Evolutionary conservation across 768 basidiomycete species (phyloP).

Genomic region (Cyathus striatus): DNA sequence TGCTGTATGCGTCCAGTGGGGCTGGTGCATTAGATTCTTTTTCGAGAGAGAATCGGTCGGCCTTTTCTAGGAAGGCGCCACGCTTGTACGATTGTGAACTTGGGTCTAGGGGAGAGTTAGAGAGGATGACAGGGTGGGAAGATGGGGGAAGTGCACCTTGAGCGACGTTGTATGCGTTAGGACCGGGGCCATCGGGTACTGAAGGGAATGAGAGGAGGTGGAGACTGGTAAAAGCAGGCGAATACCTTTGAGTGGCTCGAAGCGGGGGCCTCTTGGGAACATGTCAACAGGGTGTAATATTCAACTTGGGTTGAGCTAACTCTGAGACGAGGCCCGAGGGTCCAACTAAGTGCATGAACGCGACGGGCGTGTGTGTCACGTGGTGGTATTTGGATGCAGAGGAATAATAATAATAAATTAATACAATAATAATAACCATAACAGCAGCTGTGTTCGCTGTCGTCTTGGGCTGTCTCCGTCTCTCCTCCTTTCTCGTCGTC

Average conservation of each 20-base stretch:
- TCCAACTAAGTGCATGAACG: neutral
- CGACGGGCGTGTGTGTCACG: neutral
- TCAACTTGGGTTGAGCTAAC: neutral
- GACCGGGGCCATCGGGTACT: conserved; percentile 51
- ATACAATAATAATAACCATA: too few species aligned
- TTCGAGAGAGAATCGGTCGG: conserved; percentile 45
- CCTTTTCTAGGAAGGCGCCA: conserved; percentile 54
- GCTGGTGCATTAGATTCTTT: conserved; percentile 29
- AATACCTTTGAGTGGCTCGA: conserved; percentile 33
- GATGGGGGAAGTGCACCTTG: conserved; percentile 22
- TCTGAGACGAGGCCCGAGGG: neutral
- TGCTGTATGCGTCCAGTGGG: neutral
- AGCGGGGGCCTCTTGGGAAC: conserved; percentile 47
- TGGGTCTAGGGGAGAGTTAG: conserved; percentile 42
- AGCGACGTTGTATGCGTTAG: conserved; percentile 39
- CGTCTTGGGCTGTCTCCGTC: neutral
- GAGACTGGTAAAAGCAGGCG: neutral
- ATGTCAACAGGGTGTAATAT: conserved; percentile 16
- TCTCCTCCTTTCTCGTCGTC: neutral
- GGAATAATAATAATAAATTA: too few species aligned
- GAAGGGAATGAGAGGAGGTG: conserved; percentile 1
- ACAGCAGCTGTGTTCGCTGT: too few species aligned
- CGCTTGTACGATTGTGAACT: conserved; percentile 54
- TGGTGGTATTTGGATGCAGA: too few species aligned
- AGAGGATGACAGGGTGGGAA: neutral